Conservation (phyloP, 352 stramenopile genomes). For the Aphanomyces cochlioides region DNA sequence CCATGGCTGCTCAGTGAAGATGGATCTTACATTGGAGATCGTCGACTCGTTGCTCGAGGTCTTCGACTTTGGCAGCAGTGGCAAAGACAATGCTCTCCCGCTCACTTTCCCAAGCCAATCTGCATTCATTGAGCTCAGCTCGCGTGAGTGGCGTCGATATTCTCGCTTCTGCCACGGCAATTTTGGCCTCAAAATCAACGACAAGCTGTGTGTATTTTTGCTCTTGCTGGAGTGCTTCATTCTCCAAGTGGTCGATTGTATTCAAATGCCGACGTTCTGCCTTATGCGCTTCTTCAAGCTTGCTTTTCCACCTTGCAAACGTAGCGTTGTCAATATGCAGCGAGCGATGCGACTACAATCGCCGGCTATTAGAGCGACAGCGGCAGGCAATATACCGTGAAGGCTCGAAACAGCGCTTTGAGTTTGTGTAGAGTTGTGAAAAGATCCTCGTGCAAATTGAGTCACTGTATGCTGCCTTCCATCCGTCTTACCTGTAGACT, state of each 20-base stretch:
- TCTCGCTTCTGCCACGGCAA: background rate
- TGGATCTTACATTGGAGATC: background rate
- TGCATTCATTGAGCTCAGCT: background rate
- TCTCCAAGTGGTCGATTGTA: conserved; percentile 1
- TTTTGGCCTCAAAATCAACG: background rate
- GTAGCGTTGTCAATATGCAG: conserved; percentile 26
- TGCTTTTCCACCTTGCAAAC: conserved; percentile 6
- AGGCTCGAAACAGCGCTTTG: conserved; percentile 10
- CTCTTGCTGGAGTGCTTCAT: background rate
- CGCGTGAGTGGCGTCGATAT: background rate
- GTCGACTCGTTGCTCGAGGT: background rate
- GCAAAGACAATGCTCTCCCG: background rate
- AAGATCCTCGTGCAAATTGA: background rate
- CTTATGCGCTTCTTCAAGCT: conserved; percentile 9
- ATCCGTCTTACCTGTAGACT: background rate
- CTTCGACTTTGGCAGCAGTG: background rate
- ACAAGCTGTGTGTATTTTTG: background rate
- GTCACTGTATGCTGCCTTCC: background rate
- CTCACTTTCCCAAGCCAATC: background rate
- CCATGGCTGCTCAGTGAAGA: background rate
- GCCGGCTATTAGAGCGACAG: background rate
- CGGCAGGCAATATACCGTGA: background rate
- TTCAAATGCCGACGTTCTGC: conserved; percentile 4
- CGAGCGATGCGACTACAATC: background rate
- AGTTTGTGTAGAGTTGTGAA: conserved; percentile 2